phyloP scores from a whole-genome alignment of 805 yeast genomes.

The Myxozyma lipomycoides region DNA sequence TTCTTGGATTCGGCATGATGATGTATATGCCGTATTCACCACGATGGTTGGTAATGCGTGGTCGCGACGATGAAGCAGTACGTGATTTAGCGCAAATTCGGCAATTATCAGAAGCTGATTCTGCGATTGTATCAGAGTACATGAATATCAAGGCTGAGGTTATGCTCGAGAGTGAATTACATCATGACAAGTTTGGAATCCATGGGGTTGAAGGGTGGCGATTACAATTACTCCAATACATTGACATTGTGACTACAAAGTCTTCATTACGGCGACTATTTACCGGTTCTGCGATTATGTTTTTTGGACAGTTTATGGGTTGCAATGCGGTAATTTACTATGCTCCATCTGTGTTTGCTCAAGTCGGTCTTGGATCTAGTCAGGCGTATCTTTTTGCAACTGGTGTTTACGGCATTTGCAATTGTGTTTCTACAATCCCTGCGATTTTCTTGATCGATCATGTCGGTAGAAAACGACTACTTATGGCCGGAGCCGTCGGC shows the following conservation, averaged over 20 bases:
- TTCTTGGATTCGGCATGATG: slow-evolving; percentile 42
- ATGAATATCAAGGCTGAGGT: slow-evolving; percentile 13
- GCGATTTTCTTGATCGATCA: slow-evolving; percentile 53
- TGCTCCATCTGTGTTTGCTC: slow-evolving; percentile 45
- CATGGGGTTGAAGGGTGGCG: not conserved
- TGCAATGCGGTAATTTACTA: slow-evolving; percentile 39
- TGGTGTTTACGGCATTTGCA: slow-evolving; percentile 45
- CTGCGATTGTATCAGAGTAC: slow-evolving; percentile 5
- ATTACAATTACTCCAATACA: not conserved
- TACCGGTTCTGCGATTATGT: slow-evolving; percentile 10
- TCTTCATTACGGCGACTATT: slow-evolving; percentile 4
- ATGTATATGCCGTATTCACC: slow-evolving; percentile 49
- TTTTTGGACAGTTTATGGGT: slow-evolving; percentile 7
- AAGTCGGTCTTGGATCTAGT: slow-evolving; percentile 47
- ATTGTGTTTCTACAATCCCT: slow-evolving; percentile 50
- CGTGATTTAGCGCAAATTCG: slow-evolving; percentile 33
- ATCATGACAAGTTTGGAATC: slow-evolving; percentile 19
- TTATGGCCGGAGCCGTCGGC: slow-evolving; percentile 59
- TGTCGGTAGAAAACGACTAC: slow-evolving; percentile 61
- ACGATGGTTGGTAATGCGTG: slow-evolving; percentile 58
- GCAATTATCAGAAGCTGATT: not conserved
- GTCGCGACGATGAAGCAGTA: slow-evolving; percentile 54
- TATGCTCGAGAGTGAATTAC: not conserved
- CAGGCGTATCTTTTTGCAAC: slow-evolving; percentile 44
- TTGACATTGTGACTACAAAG: slow-evolving; percentile 16